These are phyloP conservation scores for Wickerhamomyces kurtzmanii DNA, from an alignment of 805 yeast genomes.

Conservation along the genomic window DNA sequence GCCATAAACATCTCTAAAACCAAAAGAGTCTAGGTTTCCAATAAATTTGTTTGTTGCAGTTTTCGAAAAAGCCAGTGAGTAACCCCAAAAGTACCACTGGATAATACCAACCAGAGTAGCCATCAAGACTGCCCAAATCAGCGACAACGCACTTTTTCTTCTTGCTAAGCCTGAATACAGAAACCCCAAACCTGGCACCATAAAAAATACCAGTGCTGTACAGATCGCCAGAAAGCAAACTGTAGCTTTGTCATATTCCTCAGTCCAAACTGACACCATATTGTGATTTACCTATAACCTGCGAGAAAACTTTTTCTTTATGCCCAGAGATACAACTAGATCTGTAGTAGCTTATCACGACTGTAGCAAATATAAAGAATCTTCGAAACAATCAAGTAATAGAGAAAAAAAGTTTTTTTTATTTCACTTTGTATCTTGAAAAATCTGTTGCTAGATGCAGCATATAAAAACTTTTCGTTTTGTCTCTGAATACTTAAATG, in stretches of 20 bases:
- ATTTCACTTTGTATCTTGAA: too few species aligned
- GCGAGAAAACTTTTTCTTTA: too few species aligned
- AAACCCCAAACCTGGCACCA: constrained; percentile 94
- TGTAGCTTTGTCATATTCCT: constrained; percentile 34
- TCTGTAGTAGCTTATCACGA: too few species aligned
- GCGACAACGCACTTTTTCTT: constrained; percentile 79
- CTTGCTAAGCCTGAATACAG: constrained; percentile 87
- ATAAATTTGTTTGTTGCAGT: constrained; percentile 77
- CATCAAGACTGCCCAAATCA: constrained; percentile 74
- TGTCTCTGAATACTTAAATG: too few species aligned
- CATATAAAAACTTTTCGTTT: too few species aligned
- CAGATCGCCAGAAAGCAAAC: constrained; percentile 47
- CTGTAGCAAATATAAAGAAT: too few species aligned
- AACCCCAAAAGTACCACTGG: constrained; percentile 99
- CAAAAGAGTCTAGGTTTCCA: constrained; percentile 79
- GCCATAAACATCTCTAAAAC: constrained; percentile 62
- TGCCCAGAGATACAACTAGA: too few species aligned
- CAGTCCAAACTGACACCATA: constrained; percentile 16
- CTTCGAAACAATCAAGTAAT: too few species aligned
- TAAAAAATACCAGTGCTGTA: constrained; percentile 68
- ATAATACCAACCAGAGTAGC: constrained; percentile 65
- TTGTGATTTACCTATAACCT: too few species aligned
- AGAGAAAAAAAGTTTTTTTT: too few species aligned
- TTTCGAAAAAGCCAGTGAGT: constrained; percentile 78
- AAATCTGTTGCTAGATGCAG: too few species aligned